phyloP scores from a whole-genome alignment of 139 green algal genomes.

The Deuterostichococcus epilithicus region DNA sequence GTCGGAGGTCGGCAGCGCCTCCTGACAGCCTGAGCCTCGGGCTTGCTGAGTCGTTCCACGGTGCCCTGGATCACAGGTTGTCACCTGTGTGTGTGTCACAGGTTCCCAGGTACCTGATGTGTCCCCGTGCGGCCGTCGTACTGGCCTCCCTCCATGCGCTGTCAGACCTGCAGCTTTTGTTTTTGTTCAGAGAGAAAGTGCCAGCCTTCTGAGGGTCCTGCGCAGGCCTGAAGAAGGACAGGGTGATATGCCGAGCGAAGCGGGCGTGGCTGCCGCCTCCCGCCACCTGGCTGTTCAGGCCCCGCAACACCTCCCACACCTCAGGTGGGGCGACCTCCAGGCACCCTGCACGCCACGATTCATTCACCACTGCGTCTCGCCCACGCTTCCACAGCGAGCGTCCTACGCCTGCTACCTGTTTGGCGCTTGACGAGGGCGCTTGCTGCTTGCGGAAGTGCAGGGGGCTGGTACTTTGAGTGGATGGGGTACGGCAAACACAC shows the following conservation, averaged over 20 bases:
- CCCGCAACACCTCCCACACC: slow-evolving; percentile 20
- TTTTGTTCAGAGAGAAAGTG: neutral
- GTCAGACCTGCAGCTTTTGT: neutral
- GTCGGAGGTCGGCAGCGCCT: neutral
- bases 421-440: neutral
- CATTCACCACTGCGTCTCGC: too few relatives aligned
- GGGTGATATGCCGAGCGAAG: slow-evolving; percentile 22
- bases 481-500: slow-evolving; percentile 5
- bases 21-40: too few relatives aligned
- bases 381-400: too few relatives aligned
- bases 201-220: neutral
- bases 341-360: too few relatives aligned
- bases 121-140: too few relatives aligned
- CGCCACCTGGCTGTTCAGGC: slow-evolving; percentile 40
- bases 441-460: neutral
- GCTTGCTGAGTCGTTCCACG: too few relatives aligned
- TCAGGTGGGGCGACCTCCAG: slow-evolving; percentile 15
- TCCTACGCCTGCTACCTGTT: too few relatives aligned
- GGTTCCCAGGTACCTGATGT: too few relatives aligned
- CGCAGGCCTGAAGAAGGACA: neutral
- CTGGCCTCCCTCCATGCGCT: neutral
- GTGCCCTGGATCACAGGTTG: too few relatives aligned
- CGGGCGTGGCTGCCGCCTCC: slow-evolving; percentile 39
- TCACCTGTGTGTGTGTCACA: too few relatives aligned
- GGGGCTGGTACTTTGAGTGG: slow-evolving; percentile 42